phyloP scores from a whole-genome alignment of 1,284 basidiomycete species.

The Testicularia cyperi region DNA sequence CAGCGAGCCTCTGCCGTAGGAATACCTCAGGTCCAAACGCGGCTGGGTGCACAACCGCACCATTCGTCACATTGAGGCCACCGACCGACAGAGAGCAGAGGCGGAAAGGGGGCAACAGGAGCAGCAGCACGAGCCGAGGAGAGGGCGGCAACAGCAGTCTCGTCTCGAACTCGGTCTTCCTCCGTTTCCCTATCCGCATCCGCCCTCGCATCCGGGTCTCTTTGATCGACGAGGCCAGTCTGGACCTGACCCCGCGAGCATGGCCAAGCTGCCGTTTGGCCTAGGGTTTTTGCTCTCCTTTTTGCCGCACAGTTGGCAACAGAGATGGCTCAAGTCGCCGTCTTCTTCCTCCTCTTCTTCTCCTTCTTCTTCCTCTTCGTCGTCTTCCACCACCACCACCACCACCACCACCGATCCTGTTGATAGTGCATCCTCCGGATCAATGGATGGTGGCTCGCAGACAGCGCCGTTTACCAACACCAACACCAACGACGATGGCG shows the following conservation, averaged over 20 bases:
- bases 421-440: not conserved
- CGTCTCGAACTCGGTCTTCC: conserved; percentile 23
- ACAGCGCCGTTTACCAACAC: no score
- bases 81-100: conserved; percentile 6
- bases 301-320: conserved; percentile 31
- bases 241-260: conserved; percentile 32
- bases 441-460: no score
- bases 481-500: no score
- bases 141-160: conserved; percentile 11
- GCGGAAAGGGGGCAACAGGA: not conserved
- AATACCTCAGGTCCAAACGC: conserved; percentile 43
- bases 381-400: not conserved
- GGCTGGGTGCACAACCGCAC: conserved; percentile 40
- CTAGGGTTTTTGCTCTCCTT: conserved; percentile 9
- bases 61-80: conserved; percentile 35
- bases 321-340: no score
- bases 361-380: no score
- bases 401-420: not conserved
- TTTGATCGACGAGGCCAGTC: conserved; percentile 14
- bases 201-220: conserved; percentile 3
- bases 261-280: no score
- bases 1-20: conserved; percentile 62
- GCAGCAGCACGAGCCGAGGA: no score
- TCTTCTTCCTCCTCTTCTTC: no score
- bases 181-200: conserved; percentile 2